Percentiles rank a stretch among this genome's conserved stretches.
Evolutionary conservation across 768 basidiomycete species (phyloP).

Genomic region (Amanita rimosa): DNA sequence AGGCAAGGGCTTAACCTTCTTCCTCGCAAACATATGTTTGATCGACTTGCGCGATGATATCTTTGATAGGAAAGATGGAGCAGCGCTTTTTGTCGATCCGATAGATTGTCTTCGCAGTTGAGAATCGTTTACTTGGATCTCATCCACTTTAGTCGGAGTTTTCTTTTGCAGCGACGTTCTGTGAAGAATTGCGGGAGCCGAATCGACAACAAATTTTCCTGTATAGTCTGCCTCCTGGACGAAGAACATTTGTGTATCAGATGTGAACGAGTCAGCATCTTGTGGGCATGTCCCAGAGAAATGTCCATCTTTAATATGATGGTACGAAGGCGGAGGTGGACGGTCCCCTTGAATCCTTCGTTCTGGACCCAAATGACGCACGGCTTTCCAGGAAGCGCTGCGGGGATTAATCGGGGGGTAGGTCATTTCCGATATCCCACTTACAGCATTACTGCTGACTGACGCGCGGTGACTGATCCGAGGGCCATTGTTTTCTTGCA

Average conservation of each 20-base stretch:
- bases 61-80: slow-evolving; percentile 40
- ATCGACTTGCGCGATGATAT: slow-evolving; percentile 30
- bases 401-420: slow-evolving; percentile 29
- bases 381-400: slow-evolving; percentile 7
- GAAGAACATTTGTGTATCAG: neutral
- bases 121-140: neutral
- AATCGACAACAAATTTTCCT: neutral
- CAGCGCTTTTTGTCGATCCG: slow-evolving; percentile 34
- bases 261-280: neutral
- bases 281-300: slow-evolving; percentile 7
- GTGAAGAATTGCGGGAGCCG: neutral
- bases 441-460: slow-evolving; percentile 29
- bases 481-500: slow-evolving; percentile 30
- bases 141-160: neutral
- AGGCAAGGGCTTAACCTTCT: slow-evolving; percentile 43
- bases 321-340: slow-evolving; percentile 25
- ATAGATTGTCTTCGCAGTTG: slow-evolving; percentile 23
- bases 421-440: slow-evolving; percentile 43
- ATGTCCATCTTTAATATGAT: slow-evolving; percentile 16
- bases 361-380: neutral
- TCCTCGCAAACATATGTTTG: slow-evolving; percentile 27
- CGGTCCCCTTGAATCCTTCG: slow-evolving; percentile 10
- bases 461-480: slow-evolving; percentile 19
- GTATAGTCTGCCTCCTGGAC: neutral
- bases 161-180: neutral